Evolutionary conservation across 2,329 filamentous ascomycete species (phyloP), one percentile per base, ranked within the genome.

Genomic region (Botryotinia convoluta): DNA sequence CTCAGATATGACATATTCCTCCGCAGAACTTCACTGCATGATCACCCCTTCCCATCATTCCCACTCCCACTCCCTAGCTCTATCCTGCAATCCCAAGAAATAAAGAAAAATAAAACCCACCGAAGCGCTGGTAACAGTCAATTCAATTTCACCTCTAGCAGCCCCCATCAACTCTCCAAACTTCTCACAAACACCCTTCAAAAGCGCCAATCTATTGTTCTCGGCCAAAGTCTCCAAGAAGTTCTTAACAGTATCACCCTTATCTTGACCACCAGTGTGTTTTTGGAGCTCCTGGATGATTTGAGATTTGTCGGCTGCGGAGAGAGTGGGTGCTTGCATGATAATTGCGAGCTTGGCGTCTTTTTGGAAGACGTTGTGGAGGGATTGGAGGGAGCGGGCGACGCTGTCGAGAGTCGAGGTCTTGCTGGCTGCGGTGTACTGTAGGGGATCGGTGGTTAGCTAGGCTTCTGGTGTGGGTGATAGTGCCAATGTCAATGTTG

Each of bases 401-500:
- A 93, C 94, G 82, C 89, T 87, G 81, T 99, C 96, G 84, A 99
- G 92, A 79, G 90, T 86, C 75, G 91, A 92, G 79, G 91, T 90
- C 89, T 98, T 99, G 83, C 91, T 90, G 80, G 95, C 94, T 77
- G 96, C 96, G 78, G 95, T 98, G 91, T 97, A 99, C 96, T 99
- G 62, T 77, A 65, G 18, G 37, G 26, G 1, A 26, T 70, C 14
- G 22, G 8, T 44, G 51, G 51, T 72, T 64, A 45, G 70, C 42
- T 70, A 71, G 76, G 70, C 77, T 54, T 26, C 42, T 48, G 57
- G 69, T 54, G 26, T 61, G 42, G 57, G n/a, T 51, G 42, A 45
- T 35, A 60, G 12, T 64, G 39, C 18, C 10, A 29, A 64, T 64
- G 14, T 14, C 18, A 35, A 64, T 64, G 57, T 29, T 29, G 51